Conservation (phyloP, 768 basidiomycete species). For the Holtermanniella nyarrowii region DNA sequence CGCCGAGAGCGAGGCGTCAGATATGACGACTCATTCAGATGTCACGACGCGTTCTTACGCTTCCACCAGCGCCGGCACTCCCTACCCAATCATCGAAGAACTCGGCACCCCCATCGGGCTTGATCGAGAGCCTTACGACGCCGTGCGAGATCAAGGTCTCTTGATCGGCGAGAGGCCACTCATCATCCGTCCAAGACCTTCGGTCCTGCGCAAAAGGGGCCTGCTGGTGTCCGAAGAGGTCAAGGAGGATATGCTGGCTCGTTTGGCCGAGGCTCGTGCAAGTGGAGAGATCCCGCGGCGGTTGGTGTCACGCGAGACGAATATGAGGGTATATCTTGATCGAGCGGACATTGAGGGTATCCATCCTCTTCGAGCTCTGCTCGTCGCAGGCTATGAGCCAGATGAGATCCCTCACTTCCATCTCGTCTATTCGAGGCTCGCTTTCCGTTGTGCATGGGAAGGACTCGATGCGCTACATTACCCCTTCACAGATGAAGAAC, state of each 20-base stretch:
- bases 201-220: background rate
- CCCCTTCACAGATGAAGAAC: background rate
- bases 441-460: background rate
- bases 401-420: background rate
- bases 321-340: background rate
- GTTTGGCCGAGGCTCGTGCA: background rate
- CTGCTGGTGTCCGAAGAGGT: background rate
- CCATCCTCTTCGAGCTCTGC: background rate
- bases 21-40: background rate
- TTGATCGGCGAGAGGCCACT: background rate
- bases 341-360: background rate
- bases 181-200: background rate
- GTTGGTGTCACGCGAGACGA: background rate
- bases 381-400: background rate
- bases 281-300: background rate
- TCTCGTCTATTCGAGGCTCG: background rate
- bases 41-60: background rate
- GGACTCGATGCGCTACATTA: background rate
- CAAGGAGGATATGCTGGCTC: background rate
- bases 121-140: background rate
- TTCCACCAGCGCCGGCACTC: background rate
- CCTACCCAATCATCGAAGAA: background rate
- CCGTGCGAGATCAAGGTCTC: background rate
- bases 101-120: background rate
- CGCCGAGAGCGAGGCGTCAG: too few species aligned